Conservation (phyloP, 495 filamentous ascomycete species). For the Chaetomium fimeti region DNA sequence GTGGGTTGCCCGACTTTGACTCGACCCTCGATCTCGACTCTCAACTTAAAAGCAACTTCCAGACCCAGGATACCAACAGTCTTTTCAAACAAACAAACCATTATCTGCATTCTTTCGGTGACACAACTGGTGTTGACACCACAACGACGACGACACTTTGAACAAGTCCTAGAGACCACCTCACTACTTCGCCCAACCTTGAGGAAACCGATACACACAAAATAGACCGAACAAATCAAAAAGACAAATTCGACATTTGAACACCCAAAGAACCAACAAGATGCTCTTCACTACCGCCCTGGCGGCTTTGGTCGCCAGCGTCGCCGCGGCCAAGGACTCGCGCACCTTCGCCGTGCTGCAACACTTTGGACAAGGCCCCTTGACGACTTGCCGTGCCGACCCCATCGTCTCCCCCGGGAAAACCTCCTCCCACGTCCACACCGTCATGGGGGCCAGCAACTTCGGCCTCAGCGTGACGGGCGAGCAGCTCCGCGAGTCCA, state of each 20-base stretch:
- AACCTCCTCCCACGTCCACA: constrained; percentile 62
- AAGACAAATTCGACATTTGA: not conserved
- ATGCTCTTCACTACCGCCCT: constrained; percentile 30
- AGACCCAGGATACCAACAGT: constrained; percentile 3
- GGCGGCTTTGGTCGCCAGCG: constrained; percentile 30
- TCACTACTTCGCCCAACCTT: not conserved
- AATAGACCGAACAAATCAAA: constrained; percentile 3
- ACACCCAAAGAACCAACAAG: constrained; percentile 3
- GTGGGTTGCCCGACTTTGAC: constrained; percentile 13
- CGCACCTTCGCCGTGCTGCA: constrained; percentile 49
- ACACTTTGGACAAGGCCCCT: constrained; percentile 45
- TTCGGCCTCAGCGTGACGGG: constrained; percentile 65
- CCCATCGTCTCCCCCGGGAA: constrained; percentile 62
- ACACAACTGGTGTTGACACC: constrained; percentile 20
- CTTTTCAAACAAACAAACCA: not conserved
- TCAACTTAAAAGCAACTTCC: not conserved
- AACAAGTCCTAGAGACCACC: constrained; percentile 32
- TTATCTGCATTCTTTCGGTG: constrained; percentile 18
- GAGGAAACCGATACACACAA: not conserved
- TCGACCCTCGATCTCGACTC: constrained; percentile 4
- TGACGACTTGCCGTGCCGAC: constrained; percentile 61
- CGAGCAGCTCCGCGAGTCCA: constrained; percentile 54
- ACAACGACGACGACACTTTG: not conserved
- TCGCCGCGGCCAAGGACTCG: constrained; percentile 35
- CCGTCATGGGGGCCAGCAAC: constrained; percentile 66